Conservation (phyloP, 1,139 yeast species). For the Insectozyma bohioensis region DNA sequence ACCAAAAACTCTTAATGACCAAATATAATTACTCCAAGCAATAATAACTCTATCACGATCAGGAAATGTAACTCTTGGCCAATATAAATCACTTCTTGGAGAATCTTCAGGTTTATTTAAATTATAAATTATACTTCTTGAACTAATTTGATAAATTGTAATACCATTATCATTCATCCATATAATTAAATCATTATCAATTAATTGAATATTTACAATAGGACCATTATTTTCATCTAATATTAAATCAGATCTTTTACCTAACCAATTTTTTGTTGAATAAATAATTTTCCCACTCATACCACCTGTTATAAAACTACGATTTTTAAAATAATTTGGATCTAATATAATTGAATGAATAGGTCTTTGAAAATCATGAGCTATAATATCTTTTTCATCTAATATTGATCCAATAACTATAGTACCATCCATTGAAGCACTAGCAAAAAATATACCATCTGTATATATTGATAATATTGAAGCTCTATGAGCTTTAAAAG, state of each 20-base stretch:
- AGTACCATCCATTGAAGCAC: constrained; percentile 93
- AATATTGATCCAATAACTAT: constrained; percentile 73
- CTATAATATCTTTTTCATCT: constrained; percentile 64
- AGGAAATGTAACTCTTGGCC: constrained; percentile 74
- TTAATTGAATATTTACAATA: constrained; percentile 59
- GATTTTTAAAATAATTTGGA: constrained; percentile 58
- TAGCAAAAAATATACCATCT: constrained; percentile 74
- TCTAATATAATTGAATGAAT: constrained; percentile 85
- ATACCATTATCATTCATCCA: constrained; percentile 91
- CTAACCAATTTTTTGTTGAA: constrained; percentile 84
- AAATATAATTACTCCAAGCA: constrained; percentile 82
- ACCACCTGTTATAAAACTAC: constrained; percentile 83
- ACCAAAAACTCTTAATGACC: constrained; percentile 62
- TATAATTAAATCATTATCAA: constrained; percentile 66
- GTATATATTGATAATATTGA: constrained; percentile 71
- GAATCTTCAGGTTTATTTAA: constrained; percentile 60
- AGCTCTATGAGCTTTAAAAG: constrained; percentile 83
- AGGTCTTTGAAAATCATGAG: constrained; percentile 85
- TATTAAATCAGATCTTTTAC: constrained; percentile 67
- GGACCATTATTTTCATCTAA: constrained; percentile 69
- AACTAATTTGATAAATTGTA: constrained; percentile 51
- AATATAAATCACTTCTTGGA: constrained; percentile 77
- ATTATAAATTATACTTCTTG: constrained; percentile 45
- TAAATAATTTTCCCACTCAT: constrained; percentile 80
- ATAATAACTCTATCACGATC: constrained; percentile 69